Evolutionary conservation across 306 rosid genomes (phyloP), one percentile per base, ranked within the genome.

Genomic region (Cucurbita maxima): DNA sequence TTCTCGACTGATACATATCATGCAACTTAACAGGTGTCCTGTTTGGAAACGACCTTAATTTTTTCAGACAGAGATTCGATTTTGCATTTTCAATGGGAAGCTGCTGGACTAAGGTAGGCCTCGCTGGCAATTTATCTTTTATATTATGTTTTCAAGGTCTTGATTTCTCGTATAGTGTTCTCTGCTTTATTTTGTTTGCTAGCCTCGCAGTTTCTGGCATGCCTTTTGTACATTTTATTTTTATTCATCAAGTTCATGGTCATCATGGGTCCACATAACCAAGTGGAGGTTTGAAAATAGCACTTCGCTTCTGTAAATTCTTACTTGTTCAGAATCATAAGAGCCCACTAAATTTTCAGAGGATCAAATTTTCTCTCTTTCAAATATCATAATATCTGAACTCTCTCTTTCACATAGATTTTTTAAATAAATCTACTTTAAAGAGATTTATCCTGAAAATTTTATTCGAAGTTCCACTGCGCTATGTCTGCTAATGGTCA

Each of bases 81-180:
- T 36, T 76, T 76, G 75, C 71, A 47, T 76, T 47, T 25, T 54
- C 72, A 77, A 92, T 92, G 97, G 96, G 97, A 81, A 71, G 37
- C 73, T 92, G 94, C 71, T 55, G 87, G 70, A 68, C 75, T 66
- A 83, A 79, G 96, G 97, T 89, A 74, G 78, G 88, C 52, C 43
- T 75, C 57, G 48, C 60, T 47, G 37, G 56, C 71, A 71, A 51
- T 72, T 30, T 25, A 10, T 40, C 7, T 30, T 30, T 30, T 3
- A 20, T 47, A n/a, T 15, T 68, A 47, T 25, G 8, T 8, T 8
- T 48, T 69, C 52, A 15, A 19, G 74, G 20, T 70, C 2, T 25
- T 50, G 45, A 40, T 22, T 69, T 69, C 74, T 69, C 13, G 20
- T 51, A 13, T 70, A 34, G 22, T 70, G 74, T 47, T 51, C 25